Conservation (phyloP, 179 eudicot species). For the Nepenthes alata region DNA sequence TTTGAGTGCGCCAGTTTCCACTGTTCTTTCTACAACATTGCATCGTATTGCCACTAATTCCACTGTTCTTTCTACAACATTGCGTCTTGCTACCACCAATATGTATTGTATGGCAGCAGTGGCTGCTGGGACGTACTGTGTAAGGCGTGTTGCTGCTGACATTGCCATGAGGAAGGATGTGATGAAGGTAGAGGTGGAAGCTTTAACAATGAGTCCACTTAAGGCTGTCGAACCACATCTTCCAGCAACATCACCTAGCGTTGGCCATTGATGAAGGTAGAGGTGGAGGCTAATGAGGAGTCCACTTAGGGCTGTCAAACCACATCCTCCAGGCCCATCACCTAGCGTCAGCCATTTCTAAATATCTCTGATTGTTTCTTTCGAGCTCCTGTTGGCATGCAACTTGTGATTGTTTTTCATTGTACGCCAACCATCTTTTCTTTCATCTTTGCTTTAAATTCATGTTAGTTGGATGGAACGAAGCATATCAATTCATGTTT, state of each 20-base stretch:
- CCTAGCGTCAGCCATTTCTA: no score
- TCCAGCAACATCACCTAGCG: conserved; percentile 3
- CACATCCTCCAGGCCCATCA: no score
- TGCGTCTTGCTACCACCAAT: conserved; percentile 40
- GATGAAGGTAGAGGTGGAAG: conserved; percentile 47
- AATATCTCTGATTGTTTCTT: no score
- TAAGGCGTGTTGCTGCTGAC: conserved; percentile 60
- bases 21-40: conserved; percentile 43
- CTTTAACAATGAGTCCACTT: conserved; percentile 30
- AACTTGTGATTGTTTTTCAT: no score
- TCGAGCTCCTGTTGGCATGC: no score
- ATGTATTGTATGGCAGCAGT: conserved; percentile 54
- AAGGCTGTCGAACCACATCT: conserved; percentile 23
- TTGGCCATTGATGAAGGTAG: no score
- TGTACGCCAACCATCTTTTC: no score
- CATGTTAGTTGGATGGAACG: no score
- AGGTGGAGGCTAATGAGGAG: no score
- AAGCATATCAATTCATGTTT: no score
- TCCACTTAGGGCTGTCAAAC: no score
- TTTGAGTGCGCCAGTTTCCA: conserved; percentile 60
- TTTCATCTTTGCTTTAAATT: no score
- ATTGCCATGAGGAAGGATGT: conserved; percentile 72
- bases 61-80: conserved; percentile 33
- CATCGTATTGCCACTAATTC: conserved; percentile 37
- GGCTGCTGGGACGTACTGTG: conserved; percentile 56